Evolutionary conservation across 176 grass and related monocot genomes (phyloP), one percentile per base, ranked within the genome.

Genomic region (Themeda triandra): DNA sequence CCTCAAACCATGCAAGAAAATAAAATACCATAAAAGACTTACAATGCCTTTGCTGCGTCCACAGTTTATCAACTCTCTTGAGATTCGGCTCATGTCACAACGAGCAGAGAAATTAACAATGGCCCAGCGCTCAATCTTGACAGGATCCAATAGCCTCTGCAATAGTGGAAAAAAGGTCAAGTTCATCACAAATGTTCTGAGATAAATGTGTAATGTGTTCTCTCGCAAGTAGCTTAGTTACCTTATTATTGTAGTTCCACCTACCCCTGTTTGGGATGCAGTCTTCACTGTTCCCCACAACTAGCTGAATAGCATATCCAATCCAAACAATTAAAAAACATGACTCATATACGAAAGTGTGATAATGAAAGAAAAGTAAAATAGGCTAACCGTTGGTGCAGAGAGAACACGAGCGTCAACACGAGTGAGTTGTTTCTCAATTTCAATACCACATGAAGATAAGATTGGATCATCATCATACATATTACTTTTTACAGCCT

Each of bases 201-300:
- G 32, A 75, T 68, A 69, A 66, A 28, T 58, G n/a, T n/a, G n/a
- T n/a, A n/a, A n/a, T n/a, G 6, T 31, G 64, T 56, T 71, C 27
- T 31, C 69, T 71, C 10, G 48, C 42, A 76, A 69, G 64, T 85
- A 80, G 25, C 21, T 19, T 73, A 39, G 27, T 66, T 77, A 98
- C 92, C 95, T 98, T 98, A 53, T 93, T 84, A 64, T 98, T 98
- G 41, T 93, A 95, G 83, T 98, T 95, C 95, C 92, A 98, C 53
- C 92, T 86, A 31, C 92, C 91, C 71, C 73, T 87, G 80, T 63
- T 88, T 49, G 91, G 95, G 49, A 93, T 28, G 80, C 88, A 90
- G 62, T 93, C 86, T 73, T 88, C 85, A 54, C 74, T 72, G n/a
- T 92, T 95, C 69, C 95, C 95, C 24, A 95, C 76, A 84, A 91